phyloP scores from a whole-genome alignment of 176 grass and related monocot species.

The Puya raimondii region DNA sequence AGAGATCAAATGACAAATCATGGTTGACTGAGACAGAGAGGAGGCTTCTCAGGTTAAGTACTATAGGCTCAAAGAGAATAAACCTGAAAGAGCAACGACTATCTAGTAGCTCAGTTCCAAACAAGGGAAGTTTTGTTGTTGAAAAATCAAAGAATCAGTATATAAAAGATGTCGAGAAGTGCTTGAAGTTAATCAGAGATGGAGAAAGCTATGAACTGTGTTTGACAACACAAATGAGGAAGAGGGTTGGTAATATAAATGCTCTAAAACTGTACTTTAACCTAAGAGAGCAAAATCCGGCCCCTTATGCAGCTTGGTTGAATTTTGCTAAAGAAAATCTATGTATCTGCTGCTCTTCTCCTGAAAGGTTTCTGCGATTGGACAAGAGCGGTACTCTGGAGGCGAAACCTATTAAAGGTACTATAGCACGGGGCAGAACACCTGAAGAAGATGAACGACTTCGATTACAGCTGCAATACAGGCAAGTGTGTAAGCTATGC shows the following conservation, averaged over 20 bases:
- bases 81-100: slow-evolving; percentile 23
- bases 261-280: slow-evolving; percentile 54
- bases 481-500: slow-evolving; percentile 29
- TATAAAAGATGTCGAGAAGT: slow-evolving; percentile 62
- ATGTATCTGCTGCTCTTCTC: slow-evolving; percentile 89
- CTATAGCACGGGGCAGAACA: slow-evolving; percentile 80
- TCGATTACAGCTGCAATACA: slow-evolving; percentile 84
- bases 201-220: slow-evolving; percentile 94
- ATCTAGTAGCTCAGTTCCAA: slow-evolving; percentile 20
- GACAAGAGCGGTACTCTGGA: slow-evolving; percentile 54
- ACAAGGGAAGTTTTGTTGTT: slow-evolving; percentile 44
- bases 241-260: slow-evolving; percentile 48
- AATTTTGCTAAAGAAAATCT: slow-evolving; percentile 73
- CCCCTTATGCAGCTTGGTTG: slow-evolving; percentile 92
- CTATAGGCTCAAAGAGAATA: slow-evolving; percentile 14
- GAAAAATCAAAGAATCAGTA: slow-evolving; percentile 86
- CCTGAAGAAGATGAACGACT: slow-evolving; percentile 71
- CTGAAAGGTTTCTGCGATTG: slow-evolving; percentile 80
- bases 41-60: slow-evolving; percentile 50
- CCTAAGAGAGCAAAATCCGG: slow-evolving; percentile 80
- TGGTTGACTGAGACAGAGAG: slow-evolving; percentile 80
- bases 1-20: slow-evolving; percentile 27
- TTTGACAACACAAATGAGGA: slow-evolving; percentile 87
- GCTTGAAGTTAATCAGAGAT: slow-evolving; percentile 63
- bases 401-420: slow-evolving; percentile 98